Conservation (phyloP, 2,329 filamentous ascomycete species). For the Aspergillus sp. region DNA sequence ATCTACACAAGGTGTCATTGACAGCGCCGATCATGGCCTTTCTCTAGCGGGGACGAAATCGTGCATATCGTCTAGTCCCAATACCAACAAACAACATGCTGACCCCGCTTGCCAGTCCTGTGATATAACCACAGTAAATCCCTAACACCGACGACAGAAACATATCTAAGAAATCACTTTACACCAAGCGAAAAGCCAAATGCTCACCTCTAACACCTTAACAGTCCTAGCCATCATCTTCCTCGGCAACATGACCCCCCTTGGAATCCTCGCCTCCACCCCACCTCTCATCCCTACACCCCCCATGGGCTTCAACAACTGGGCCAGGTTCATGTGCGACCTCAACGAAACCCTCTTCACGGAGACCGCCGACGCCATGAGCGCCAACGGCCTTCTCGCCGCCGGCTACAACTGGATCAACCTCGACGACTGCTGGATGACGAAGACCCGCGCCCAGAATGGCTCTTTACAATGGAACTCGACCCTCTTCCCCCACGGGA, state of each 20-base stretch:
- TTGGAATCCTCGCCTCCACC: not conserved
- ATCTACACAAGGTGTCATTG: not conserved
- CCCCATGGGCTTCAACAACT: conserved; percentile 56
- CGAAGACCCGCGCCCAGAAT: conserved; percentile 33
- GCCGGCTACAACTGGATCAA: conserved; percentile 44
- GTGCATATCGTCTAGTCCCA: not conserved
- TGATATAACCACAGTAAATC: not conserved
- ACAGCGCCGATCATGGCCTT: not conserved
- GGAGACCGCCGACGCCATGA: conserved; percentile 49
- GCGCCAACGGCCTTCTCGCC: conserved; percentile 40
- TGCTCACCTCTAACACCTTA: too few species aligned
- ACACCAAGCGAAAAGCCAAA: not conserved
- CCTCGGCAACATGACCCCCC: not conserved
- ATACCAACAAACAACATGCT: not conserved
- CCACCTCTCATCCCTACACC: conserved; percentile 35
- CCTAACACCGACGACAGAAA: not conserved
- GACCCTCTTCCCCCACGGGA: conserved; percentile 44
- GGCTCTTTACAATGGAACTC: conserved; percentile 44
- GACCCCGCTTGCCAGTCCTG: not conserved
- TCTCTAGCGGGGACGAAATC: not conserved
- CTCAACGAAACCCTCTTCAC: conserved; percentile 52
- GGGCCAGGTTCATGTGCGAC: conserved; percentile 50
- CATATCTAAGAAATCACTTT: not conserved
- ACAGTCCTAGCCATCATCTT: not conserved
- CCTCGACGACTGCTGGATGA: conserved; percentile 50